These are phyloP conservation scores for Beauveria caledonica DNA, from an alignment of 2,329 filamentous ascomycete species.

Conservation along the genomic window DNA sequence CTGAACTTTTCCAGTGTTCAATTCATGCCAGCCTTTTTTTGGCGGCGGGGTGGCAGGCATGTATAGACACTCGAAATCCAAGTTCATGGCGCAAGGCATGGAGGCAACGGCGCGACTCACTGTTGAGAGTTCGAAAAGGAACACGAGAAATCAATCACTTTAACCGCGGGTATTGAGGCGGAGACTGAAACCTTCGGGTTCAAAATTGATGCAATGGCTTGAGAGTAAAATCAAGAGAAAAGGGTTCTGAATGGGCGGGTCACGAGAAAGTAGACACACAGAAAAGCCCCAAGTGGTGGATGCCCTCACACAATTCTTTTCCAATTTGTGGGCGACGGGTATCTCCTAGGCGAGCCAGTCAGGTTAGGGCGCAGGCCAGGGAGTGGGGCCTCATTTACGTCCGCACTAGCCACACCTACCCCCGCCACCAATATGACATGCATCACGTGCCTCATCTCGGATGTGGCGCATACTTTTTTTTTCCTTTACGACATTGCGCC, in stretches of 20 bases:
- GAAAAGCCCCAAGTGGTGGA: not conserved
- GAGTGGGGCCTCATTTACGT: not conserved
- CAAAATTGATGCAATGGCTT: constrained; percentile 36
- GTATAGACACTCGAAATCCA: not conserved
- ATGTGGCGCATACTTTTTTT: constrained; percentile 6
- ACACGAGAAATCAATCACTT: constrained; percentile 99
- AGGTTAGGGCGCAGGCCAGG: constrained; percentile 17
- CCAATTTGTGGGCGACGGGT: constrained; percentile 4
- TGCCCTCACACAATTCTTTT: constrained; percentile 9
- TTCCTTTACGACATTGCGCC: not conserved
- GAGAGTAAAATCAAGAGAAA: constrained; percentile 21
- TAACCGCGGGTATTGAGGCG: constrained; percentile 86
- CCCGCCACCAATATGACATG: not conserved
- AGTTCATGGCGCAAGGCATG: not conserved
- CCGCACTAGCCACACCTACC: constrained; percentile 3
- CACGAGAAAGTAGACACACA: constrained; percentile 1
- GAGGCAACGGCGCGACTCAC: constrained; percentile 24
- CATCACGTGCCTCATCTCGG: constrained; percentile 5
- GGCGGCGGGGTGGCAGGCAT: not conserved
- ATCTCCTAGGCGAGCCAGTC: constrained; percentile 17
- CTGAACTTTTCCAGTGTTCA: not conserved
- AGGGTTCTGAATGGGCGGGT: not conserved
- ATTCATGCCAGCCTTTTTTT: not conserved
- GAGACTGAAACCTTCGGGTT: constrained; percentile 99
- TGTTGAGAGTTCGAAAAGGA: constrained; percentile 35